Conservation (phyloP, 208 protist genomes). For the Wallacemonas sp. region DNA sequence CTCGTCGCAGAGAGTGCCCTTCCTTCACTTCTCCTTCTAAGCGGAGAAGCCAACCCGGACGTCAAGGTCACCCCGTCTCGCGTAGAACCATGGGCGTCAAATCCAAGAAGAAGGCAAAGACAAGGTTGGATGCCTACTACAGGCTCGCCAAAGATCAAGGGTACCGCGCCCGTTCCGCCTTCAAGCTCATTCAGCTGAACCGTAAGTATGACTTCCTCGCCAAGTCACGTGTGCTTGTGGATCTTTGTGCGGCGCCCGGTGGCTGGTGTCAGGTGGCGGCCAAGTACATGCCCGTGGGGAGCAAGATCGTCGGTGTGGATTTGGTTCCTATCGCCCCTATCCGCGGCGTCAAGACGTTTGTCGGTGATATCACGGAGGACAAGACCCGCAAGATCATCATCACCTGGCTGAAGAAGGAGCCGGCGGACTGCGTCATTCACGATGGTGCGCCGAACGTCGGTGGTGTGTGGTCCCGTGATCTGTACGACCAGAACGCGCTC, state of each 20-base stretch:
- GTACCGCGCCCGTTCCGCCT: conserved; percentile 98
- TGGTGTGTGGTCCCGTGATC: conserved; percentile 97
- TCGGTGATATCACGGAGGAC: conserved; percentile 98
- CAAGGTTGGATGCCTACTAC: conserved; percentile 96
- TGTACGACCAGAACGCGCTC: conserved; percentile 97
- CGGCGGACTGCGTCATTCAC: conserved; percentile 96
- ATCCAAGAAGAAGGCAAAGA: conserved; percentile 93
- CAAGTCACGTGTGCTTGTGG: conserved; percentile 87
- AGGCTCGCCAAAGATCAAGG: conserved; percentile 98
- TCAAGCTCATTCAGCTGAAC: conserved; percentile 99
- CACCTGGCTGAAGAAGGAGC: conserved; percentile 93
- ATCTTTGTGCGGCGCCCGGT: conserved; percentile 98
- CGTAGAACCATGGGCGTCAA: conserved; percentile 70
- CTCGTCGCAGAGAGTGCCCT: too few species aligned
- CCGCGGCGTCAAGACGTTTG: conserved; percentile 93
- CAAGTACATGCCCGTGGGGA: conserved; percentile 97
- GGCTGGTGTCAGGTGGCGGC: conserved; percentile 95
- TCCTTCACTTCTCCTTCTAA: too few species aligned
- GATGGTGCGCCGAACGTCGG: conserved; percentile 99
- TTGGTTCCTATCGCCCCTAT: conserved; percentile 98
- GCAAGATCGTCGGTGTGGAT: conserved; percentile 97
- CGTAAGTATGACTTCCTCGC: conserved; percentile 98
- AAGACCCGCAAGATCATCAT: conserved; percentile 94
- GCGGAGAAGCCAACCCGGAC: too few species aligned
- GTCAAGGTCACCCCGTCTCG: neutral